Percentiles rank a stretch among this genome's conserved stretches.
phyloP scores from a whole-genome alignment of 2,329 filamentous ascomycete species.

The Alternaria rosae region DNA sequence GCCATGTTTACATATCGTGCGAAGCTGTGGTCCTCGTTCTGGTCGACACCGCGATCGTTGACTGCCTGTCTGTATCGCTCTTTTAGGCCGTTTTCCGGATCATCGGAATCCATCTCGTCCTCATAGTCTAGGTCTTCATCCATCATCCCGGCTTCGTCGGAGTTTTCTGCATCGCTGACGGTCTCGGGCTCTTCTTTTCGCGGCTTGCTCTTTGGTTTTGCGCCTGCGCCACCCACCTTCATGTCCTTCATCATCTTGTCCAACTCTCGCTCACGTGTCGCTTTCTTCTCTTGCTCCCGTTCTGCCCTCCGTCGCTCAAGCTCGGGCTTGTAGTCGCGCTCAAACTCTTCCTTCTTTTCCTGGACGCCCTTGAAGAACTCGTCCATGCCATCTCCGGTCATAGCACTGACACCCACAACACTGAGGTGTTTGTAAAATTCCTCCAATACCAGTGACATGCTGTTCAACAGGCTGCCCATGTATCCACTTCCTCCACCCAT shows the following conservation, averaged over 20 bases:
- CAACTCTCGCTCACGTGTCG: constrained; percentile 78
- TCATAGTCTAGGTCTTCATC: constrained; percentile 59
- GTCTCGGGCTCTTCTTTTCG: constrained; percentile 58
- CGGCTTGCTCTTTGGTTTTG: constrained; percentile 45
- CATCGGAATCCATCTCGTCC: constrained; percentile 66
- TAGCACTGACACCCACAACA: constrained; percentile 91
- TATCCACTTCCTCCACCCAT: constrained; percentile 81
- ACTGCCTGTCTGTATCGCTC: constrained; percentile 80
- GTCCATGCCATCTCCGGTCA: constrained; percentile 89
- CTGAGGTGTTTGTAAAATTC: constrained; percentile 96
- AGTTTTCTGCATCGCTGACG: constrained; percentile 60
- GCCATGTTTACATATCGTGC: constrained; percentile 56
- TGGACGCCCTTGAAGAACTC: constrained; percentile 92
- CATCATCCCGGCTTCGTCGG: constrained; percentile 61
- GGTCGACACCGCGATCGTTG: constrained; percentile 54
- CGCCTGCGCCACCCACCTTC: constrained; percentile 59
- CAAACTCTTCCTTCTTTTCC: constrained; percentile 87
- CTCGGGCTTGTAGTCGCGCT: constrained; percentile 89
- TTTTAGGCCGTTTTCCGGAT: constrained; percentile 70
- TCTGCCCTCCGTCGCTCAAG: constrained; percentile 79
- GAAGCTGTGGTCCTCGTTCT: constrained; percentile 61
- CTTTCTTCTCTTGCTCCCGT: constrained; percentile 76
- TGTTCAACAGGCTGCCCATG: constrained; percentile 94
- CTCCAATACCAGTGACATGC: constrained; percentile 96
- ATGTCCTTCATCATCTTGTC: constrained; percentile 96